These are phyloP conservation scores for Aspergillus pseudotamarii DNA, from an alignment of 2,329 filamentous ascomycete genomes.

Conservation along the genomic window DNA sequence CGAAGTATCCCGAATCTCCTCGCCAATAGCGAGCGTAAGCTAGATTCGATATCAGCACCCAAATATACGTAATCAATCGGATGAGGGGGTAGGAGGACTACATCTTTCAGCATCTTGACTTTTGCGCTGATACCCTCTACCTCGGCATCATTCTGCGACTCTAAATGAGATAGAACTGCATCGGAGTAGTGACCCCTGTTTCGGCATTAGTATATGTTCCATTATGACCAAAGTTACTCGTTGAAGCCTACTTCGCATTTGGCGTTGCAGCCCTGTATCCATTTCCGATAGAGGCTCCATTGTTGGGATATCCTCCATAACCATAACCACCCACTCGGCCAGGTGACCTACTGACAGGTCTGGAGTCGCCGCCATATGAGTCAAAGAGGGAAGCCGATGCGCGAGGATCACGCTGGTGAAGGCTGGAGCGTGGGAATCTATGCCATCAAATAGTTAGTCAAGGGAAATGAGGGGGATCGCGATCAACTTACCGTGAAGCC, in stretches of 20 bases:
- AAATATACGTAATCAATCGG: background rate
- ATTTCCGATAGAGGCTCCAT: constrained; percentile 31
- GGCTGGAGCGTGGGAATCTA: constrained; percentile 68
- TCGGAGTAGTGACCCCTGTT: constrained; percentile 86
- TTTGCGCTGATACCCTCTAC: constrained; percentile 90
- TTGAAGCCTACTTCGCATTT: constrained; percentile 62
- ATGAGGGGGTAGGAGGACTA: constrained; percentile 50
- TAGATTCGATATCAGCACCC: constrained; percentile 38
- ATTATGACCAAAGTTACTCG: background rate
- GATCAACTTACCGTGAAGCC: constrained; percentile 38
- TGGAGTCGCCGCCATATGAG: constrained; percentile 65
- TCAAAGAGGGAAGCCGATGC: constrained; percentile 73
- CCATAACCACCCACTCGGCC: constrained; percentile 57
- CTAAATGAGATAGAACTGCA: constrained; percentile 86
- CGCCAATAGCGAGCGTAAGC: constrained; percentile 91
- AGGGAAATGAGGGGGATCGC: background rate
- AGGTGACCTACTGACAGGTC: constrained; percentile 43
- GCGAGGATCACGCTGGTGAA: constrained; percentile 71
- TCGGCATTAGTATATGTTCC: constrained; percentile 8
- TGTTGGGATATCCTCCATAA: constrained; percentile 33
- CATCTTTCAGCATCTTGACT: constrained; percentile 85
- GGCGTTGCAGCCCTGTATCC: constrained; percentile 66
- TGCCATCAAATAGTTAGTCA: background rate
- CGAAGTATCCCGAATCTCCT: constrained; percentile 89
- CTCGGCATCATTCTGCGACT: constrained; percentile 91